Percentiles rank a stretch among this genome's conserved stretches.
phyloP scores from a whole-genome alignment of 345 rosid species.

The Pugionium dolabratum region DNA sequence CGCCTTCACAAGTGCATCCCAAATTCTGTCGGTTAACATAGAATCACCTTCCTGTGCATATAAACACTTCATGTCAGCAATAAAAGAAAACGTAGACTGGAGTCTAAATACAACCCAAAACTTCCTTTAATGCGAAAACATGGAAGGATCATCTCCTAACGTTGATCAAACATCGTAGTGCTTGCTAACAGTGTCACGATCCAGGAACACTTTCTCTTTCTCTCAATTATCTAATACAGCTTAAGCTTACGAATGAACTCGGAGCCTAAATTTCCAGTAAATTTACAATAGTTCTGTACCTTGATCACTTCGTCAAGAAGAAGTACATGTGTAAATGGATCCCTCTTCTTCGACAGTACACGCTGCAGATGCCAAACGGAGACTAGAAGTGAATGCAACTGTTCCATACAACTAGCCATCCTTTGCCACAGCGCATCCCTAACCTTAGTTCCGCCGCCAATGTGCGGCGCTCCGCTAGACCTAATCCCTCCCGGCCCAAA shows the following conservation, averaged over 20 bases:
- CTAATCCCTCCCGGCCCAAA: conserved; percentile 94
- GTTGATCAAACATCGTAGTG: not conserved
- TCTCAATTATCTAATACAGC: conserved; percentile 20
- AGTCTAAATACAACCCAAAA: conserved; percentile 5
- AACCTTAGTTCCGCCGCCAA: conserved; percentile 85
- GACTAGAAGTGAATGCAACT: conserved; percentile 70
- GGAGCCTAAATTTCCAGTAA: not conserved
- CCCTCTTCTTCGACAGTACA: conserved; percentile 92
- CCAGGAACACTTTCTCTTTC: conserved; percentile 2
- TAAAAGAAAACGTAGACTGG: not conserved
- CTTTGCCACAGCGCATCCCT: conserved; percentile 96
- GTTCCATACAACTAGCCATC: conserved; percentile 84
- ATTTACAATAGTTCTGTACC: conserved; percentile 42
- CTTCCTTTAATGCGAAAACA: conserved; percentile 11
- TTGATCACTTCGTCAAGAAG: conserved; percentile 91
- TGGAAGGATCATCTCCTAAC: not conserved
- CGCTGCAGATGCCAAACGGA: conserved; percentile 99
- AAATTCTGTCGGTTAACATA: conserved; percentile 81
- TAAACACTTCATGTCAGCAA: conserved; percentile 37
- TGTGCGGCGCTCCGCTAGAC: conserved; percentile 88
- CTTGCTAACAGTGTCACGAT: conserved; percentile 11
- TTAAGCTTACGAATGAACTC: not conserved
- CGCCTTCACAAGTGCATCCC: conserved; percentile 95
- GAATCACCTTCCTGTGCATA: conserved; percentile 73
- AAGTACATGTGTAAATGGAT: conserved; percentile 91